phyloP scores from a whole-genome alignment of 176 grass and related monocot species.

The Triticum urartu region DNA sequence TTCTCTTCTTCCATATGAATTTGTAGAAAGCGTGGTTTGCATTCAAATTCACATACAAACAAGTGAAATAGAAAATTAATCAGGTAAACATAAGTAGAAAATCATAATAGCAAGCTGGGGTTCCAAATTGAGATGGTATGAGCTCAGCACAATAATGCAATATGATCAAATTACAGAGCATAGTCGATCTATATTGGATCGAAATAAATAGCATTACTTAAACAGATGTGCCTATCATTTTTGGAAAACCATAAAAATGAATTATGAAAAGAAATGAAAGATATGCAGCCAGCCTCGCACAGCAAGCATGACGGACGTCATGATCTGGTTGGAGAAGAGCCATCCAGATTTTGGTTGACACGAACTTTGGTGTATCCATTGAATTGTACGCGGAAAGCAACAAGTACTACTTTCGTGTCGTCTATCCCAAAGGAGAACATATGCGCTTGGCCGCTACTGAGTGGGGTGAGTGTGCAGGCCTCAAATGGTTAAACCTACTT shows the following conservation, averaged over 20 bases:
- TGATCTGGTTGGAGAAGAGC: background rate
- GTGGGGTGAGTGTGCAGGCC: background rate
- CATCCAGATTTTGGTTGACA: background rate
- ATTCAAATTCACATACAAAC: background rate
- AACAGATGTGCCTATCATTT: background rate
- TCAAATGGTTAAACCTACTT: no score
- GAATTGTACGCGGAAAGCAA: background rate
- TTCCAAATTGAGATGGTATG: background rate
- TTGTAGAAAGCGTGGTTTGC: background rate
- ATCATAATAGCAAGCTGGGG: background rate
- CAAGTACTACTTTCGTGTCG: background rate
- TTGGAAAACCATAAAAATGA: background rate
- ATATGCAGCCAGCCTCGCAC: background rate
- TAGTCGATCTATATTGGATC: background rate
- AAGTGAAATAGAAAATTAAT: background rate
- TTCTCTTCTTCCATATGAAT: background rate
- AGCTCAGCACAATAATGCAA: conserved; percentile 4
- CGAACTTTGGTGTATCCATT: background rate
- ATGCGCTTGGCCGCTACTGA: background rate
- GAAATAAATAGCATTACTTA: background rate
- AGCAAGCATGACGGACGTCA: background rate
- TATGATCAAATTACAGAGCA: background rate
- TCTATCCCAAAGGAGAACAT: background rate
- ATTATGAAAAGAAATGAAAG: background rate
- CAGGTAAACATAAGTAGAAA: background rate